Base-by-base conservation (phyloP, 1,284 basidiomycete genomes). In the Trametes versicolor region DNA sequence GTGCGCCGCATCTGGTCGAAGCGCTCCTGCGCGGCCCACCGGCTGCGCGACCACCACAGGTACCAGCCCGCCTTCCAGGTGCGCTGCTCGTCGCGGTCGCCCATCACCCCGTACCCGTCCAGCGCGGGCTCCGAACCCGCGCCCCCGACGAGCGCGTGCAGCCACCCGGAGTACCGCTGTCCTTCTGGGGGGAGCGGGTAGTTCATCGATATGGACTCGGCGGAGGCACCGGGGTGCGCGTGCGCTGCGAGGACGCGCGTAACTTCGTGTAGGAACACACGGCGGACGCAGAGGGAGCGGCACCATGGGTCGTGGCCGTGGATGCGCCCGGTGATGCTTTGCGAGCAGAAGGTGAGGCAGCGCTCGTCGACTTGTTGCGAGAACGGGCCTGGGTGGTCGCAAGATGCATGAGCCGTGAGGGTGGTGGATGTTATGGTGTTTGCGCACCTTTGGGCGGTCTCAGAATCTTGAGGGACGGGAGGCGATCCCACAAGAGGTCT, bases 1-100 rank as follows among this genome's bases (percentile, higher is more conserved):
- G 83, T 83, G 57, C 80, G 73, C 71, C 79, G 81, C 90, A 93
- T 92, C 59, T 82, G 79, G 27, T 84, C 76, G 60, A 88, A 74
- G 71, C 86, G 87, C 72, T 89, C 84, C 68, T 84, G 80, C 13
- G 84, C 80, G 13, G 82, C 85, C 75, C 80, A 81, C 43, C 81
- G 80, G 58, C 82, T 86, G 63, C 82, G 81, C 27, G 84, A 85
- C 54, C 84, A 83, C 90, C 91, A 93, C 45, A 93, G 69, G 72
- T 93, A 93, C 83, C 85, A 89, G 1, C 91, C 91, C 71, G 89
- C 86, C 59, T 90, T 82, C 91, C 91, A 93, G 70, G 84, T 53
- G 39, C 37, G 61, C 48, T 36, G 37, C 13, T 49, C 64, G 49
- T 23, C 47, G 39, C 0, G 37, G 37, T 39, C 21, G 10, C 25